Evolutionary conservation across 2,329 filamentous ascomycete genomes (phyloP).

Genomic region (Annulohypoxylon truncatum): DNA sequence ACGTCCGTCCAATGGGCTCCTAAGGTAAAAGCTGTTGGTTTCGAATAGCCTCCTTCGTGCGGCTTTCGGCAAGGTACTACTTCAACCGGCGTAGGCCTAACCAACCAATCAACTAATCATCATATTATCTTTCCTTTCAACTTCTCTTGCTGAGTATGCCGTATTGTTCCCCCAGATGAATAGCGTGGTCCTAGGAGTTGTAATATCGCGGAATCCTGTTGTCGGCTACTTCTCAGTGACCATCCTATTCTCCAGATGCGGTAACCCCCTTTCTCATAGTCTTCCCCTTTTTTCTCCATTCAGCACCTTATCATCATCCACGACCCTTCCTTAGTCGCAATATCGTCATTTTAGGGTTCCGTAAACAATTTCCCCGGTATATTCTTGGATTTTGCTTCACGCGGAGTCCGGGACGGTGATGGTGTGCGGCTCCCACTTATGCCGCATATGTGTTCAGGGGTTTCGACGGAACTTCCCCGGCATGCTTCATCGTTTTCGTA

Average conservation of each 20-base stretch:
- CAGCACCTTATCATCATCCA: neutral
- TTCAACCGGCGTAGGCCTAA: neutral
- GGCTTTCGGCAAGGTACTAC: slow-evolving; percentile 9
- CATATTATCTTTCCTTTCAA: neutral
- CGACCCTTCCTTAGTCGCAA: neutral
- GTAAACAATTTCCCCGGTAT: neutral
- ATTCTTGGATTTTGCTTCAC: neutral
- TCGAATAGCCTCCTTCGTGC: neutral
- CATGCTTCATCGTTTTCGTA: neutral
- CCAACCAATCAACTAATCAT: neutral
- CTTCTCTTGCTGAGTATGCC: neutral
- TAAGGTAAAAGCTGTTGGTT: neutral
- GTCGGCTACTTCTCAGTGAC: neutral
- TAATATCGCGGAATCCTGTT: neutral
- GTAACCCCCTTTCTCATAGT: slow-evolving; percentile 13
- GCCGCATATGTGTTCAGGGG: slow-evolving; percentile 10
- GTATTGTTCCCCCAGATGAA: neutral
- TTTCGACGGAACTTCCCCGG: neutral
- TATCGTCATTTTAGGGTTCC: neutral
- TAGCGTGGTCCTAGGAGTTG: neutral
- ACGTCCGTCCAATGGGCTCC: neutral
- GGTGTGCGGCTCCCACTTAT: slow-evolving; percentile 17
- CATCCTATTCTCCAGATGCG: neutral
- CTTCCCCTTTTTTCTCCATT: neutral
- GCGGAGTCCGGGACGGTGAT: slow-evolving; percentile 12